Conservation (phyloP, 2,329 filamentous ascomycete genomes). For the Fusarium sp. region DNA sequence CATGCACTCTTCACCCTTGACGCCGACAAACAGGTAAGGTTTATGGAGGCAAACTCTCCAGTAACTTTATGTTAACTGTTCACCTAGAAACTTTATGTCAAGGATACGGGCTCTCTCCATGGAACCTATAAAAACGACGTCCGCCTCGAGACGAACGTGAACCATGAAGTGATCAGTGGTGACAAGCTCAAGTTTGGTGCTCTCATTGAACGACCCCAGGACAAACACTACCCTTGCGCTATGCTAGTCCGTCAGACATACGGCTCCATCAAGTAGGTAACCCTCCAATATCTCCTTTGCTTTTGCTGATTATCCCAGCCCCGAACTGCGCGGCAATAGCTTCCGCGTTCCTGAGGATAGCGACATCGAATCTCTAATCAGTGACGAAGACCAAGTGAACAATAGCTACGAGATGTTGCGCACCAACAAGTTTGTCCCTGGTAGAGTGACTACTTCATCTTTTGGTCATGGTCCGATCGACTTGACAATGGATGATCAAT, state of each 20-base stretch:
- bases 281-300: not conserved
- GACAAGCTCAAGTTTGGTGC: constrained; percentile 50
- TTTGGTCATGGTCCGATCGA: constrained; percentile 27
- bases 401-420: constrained; percentile 40
- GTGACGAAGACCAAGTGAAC: constrained; percentile 41
- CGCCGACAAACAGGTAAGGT: constrained; percentile 53
- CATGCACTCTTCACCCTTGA: constrained; percentile 66
- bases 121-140: constrained; percentile 58
- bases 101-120: constrained; percentile 60
- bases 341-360: constrained; percentile 56
- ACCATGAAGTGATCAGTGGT: constrained; percentile 35
- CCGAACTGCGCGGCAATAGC: constrained; percentile 40
- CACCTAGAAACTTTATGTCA: constrained; percentile 53
- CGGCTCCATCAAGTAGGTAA: constrained; percentile 38
- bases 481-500: constrained; percentile 35
- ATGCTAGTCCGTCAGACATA: constrained; percentile 47
- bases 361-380: constrained; percentile 44
- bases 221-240: constrained; percentile 49
- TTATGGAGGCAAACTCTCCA: not conserved
- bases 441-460: constrained; percentile 2
- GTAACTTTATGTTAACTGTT: constrained; percentile 27
- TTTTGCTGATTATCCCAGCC: constrained; percentile 36
- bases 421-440: constrained; percentile 43
- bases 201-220: constrained; percentile 45
- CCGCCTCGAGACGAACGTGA: constrained; percentile 25